Percentiles rank a stretch among this genome's conserved stretches.
Conservation (phyloP, 345 rosid species). For the Sonneratia caseolaris region DNA sequence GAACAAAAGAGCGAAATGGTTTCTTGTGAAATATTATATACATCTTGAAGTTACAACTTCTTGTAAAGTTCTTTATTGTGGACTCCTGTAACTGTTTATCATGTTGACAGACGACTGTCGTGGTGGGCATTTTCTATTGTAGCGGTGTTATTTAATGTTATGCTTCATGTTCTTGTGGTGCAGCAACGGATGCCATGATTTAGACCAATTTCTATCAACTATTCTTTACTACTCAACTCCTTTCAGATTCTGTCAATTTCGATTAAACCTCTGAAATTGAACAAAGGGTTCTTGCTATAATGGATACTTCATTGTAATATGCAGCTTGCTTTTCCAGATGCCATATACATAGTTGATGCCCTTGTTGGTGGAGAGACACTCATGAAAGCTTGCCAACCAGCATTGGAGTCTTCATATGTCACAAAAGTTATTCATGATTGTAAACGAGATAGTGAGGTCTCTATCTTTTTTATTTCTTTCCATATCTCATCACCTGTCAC, state of each 20-base stretch:
- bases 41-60: not conserved
- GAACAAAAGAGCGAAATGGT: not conserved
- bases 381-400: slow-evolving; percentile 87
- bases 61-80: not conserved
- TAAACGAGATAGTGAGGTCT: slow-evolving; percentile 98
- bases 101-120: not conserved
- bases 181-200: not conserved
- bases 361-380: slow-evolving; percentile 63
- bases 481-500: slow-evolving; percentile 10
- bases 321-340: slow-evolving; percentile 94
- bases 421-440: slow-evolving; percentile 97
- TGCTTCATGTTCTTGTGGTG: not conserved
- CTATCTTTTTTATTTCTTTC: slow-evolving; percentile 22
- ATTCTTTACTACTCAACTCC: not conserved
- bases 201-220: not conserved
- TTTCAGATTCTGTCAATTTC: not conserved
- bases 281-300: slow-evolving; percentile 2
- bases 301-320: slow-evolving; percentile 13
- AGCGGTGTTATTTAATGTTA: not conserved
- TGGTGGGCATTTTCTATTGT: not conserved
- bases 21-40: not conserved
- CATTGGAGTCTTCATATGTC: slow-evolving; percentile 80
- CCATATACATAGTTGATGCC: slow-evolving; percentile 77
- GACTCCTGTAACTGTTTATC: not conserved
- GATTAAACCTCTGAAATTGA: not conserved